These are phyloP conservation scores for Didymella exigua DNA, from an alignment of 2,329 filamentous ascomycete genomes.

Conservation along the genomic window DNA sequence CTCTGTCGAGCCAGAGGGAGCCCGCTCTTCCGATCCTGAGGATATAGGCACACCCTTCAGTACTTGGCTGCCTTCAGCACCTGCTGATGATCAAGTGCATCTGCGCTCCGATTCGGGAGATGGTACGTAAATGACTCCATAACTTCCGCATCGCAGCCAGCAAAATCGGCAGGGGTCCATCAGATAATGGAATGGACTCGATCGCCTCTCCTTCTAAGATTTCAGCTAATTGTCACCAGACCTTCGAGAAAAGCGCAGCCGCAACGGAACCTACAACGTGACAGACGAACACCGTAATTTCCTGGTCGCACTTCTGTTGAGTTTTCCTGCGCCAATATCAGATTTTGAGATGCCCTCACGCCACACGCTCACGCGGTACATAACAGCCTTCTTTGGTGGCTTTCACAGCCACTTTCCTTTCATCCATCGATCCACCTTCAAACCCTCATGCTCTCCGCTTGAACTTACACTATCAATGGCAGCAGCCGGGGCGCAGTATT, in stretches of 20 bases:
- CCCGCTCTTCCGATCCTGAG: slow-evolving; percentile 27
- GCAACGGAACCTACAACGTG: slow-evolving; percentile 31
- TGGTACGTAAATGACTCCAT: slow-evolving; percentile 9
- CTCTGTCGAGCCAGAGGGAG: slow-evolving; percentile 25
- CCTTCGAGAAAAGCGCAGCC: slow-evolving; percentile 23
- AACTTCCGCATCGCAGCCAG: not conserved
- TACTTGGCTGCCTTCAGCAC: slow-evolving; percentile 39
- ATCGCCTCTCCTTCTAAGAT: not conserved
- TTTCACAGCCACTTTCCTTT: slow-evolving; percentile 45
- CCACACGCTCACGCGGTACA: slow-evolving; percentile 38
- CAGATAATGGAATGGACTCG: not conserved
- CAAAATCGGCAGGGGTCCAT: not conserved
- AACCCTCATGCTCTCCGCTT: slow-evolving; percentile 36
- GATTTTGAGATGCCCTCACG: slow-evolving; percentile 39
- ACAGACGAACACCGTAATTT: slow-evolving; percentile 37
- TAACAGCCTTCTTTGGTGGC: slow-evolving; percentile 39
- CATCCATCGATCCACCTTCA: slow-evolving; percentile 42
- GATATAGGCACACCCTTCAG: slow-evolving; percentile 42
- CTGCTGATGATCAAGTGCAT: slow-evolving; percentile 36
- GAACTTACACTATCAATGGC: slow-evolving; percentile 43
- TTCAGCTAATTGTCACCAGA: slow-evolving; percentile 9
- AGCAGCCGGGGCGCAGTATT: slow-evolving; percentile 42
- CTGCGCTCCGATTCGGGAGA: slow-evolving; percentile 27
- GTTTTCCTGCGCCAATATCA: slow-evolving; percentile 29
- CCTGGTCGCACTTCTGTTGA: slow-evolving; percentile 24